Evolutionary conservation across 2,329 filamentous ascomycete species (phyloP), one percentile per base, ranked within the genome.

Genomic region (Fusarium liriodendri): DNA sequence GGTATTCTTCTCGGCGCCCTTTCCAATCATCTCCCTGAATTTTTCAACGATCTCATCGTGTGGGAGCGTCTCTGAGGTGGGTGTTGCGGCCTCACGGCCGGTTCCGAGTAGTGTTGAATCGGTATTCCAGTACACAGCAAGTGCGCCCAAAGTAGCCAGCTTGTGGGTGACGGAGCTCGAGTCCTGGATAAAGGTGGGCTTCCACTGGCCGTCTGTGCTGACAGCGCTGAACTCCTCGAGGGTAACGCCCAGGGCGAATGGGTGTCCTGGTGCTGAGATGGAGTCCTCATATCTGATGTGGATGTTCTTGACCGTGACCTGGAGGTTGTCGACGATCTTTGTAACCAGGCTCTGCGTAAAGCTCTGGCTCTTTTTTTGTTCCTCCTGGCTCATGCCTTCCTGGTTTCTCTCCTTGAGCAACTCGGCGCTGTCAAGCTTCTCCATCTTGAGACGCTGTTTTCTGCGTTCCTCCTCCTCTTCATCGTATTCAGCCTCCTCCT

Each of bases 61-160:
- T 10, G 92, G 85, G 62, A 93, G 87, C 10, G 89, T 84, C 72
- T 94, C 89, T 13, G 89, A 87, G 1, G 77, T 63, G 6, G 77
- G 62, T 2, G 76, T 73, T 5, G 77, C 69, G 5, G 90, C 90
- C 74, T 97, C 94, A 75, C 93, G 92, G 9, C 95, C 95, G 6
- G 93, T 92, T 14, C 95, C 95, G 50, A 98, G 87, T 5, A 99
- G 88, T 29, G 92, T 88, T 1, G 95, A 91, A 82, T 99, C 96
- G 1, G 97, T 99, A 82, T 99, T 97, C 97, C 97, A 99, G 83
- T 99, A 99, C 11, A 98, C 89, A 4, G 97, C 95, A 60, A 99
- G 85, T 6, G 95, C 95, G 35, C 94, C 95, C 18, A 99, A 88
- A 4, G 93, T 97, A 7, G 95, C 97, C 54, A 99, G 88, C 84